These are phyloP conservation scores for Penicillium sp. DNA, from an alignment of 2,329 filamentous ascomycete genomes.

Conservation along the genomic window DNA sequence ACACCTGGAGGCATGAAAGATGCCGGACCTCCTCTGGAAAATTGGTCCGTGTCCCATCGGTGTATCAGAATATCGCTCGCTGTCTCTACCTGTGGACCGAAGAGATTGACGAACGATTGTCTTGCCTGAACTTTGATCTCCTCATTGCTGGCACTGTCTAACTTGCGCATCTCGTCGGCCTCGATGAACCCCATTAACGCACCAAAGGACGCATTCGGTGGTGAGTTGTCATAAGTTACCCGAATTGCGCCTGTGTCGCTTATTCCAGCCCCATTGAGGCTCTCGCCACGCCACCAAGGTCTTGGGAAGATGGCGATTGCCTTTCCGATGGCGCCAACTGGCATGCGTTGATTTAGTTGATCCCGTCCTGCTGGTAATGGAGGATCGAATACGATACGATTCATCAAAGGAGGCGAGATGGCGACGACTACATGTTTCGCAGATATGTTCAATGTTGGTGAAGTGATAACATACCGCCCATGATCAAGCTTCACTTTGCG, in stretches of 20 bases:
- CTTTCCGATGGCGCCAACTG: constrained; percentile 15
- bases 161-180: constrained; percentile 24
- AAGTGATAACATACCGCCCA: neutral
- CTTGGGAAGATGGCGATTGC: constrained; percentile 11
- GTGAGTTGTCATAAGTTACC: constrained; percentile 24
- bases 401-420: constrained; percentile 2
- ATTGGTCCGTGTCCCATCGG: constrained; percentile 28
- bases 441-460: neutral
- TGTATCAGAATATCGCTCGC: constrained; percentile 22
- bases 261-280: constrained; percentile 23
- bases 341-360: constrained; percentile 18
- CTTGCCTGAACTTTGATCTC: constrained; percentile 19
- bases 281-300: constrained; percentile 23
- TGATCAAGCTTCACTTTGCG: constrained; percentile 4
- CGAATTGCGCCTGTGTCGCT: constrained; percentile 19
- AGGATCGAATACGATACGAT: neutral
- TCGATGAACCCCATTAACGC: constrained; percentile 31
- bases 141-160: constrained; percentile 20
- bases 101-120: constrained; percentile 2
- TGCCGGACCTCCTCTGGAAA: constrained; percentile 26
- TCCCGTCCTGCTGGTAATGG: constrained; percentile 4
- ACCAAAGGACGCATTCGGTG: constrained; percentile 22
- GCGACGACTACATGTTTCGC: constrained; percentile 4
- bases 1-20: constrained; percentile 23
- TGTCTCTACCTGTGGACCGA: constrained; percentile 11